These are phyloP conservation scores for Coemansia reversa DNA, from an alignment of 192 early-diverging fungal species.

Conservation along the genomic window DNA sequence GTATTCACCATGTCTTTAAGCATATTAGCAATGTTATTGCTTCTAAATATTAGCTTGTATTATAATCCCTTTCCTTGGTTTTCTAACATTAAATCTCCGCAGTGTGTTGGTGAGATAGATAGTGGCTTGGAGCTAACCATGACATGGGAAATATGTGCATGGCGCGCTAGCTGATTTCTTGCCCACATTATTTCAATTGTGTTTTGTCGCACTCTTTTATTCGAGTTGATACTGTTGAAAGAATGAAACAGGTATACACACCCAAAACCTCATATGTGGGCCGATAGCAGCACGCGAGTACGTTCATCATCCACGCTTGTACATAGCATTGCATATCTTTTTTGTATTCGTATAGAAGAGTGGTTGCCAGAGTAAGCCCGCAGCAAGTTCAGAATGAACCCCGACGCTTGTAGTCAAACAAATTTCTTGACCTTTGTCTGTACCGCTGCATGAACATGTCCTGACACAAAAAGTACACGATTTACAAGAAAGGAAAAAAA, in stretches of 20 bases:
- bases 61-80: neutral
- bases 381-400: too few species aligned
- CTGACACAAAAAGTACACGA: neutral
- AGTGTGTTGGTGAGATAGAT: neutral
- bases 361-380: too few species aligned
- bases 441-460: neutral
- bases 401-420: neutral
- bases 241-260: neutral
- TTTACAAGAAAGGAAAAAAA: constrained; percentile 11
- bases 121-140: neutral
- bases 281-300: neutral
- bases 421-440: neutral
- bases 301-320: neutral
- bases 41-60: neutral
- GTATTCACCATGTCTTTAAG: neutral
- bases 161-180: neutral
- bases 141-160: neutral
- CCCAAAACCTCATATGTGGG: neutral
- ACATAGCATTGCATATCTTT: neutral
- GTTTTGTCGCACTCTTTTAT: neutral
- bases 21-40: neutral
- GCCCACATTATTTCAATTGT: neutral
- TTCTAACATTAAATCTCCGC: neutral
- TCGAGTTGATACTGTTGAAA: neutral
- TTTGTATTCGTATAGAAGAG: neutral